A percentile compares a stretch with the other conserved stretches of the same genome.
Conservation (phyloP, 2,329 filamentous ascomycete species). For the Fusarium odoratissimum region DNA sequence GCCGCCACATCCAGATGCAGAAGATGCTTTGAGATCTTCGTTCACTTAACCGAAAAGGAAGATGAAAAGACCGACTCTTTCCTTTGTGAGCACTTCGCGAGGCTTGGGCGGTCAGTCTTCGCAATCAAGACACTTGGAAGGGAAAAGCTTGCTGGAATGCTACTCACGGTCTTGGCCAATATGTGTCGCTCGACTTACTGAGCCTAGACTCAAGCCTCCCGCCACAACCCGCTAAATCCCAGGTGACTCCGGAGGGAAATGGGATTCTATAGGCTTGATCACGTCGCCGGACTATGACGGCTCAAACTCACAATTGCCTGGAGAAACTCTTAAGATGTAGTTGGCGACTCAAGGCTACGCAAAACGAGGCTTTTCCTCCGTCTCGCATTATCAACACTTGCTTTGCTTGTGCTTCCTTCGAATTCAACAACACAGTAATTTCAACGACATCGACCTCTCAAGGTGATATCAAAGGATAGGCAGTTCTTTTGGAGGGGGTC, state of each 20-base stretch:
- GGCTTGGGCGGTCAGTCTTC: slow-evolving; percentile 18
- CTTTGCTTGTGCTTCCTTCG: neutral
- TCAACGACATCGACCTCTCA: slow-evolving; percentile 1
- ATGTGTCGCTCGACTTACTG: slow-evolving; percentile 29
- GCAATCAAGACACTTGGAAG: neutral
- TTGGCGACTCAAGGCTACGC: slow-evolving; percentile 16
- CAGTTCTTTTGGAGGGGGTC: slow-evolving; percentile 1
- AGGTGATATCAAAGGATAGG: neutral
- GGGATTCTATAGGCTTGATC: slow-evolving; percentile 31
- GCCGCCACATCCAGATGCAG: slow-evolving; percentile 5
- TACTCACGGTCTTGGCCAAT: slow-evolving; percentile 19
- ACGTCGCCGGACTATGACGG: slow-evolving; percentile 34
- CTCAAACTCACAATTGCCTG: slow-evolving; percentile 34
- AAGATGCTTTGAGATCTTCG: slow-evolving; percentile 3
- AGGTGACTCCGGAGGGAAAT: slow-evolving; percentile 31
- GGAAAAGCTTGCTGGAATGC: slow-evolving; percentile 39
- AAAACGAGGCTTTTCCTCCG: slow-evolving; percentile 10
- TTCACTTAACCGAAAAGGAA: neutral
- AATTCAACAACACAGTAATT: neutral
- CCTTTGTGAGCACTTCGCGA: slow-evolving; percentile 10
- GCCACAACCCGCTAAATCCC: slow-evolving; percentile 40
- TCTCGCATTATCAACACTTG: neutral
- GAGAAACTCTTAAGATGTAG: slow-evolving; percentile 32
- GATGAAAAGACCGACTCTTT: neutral
- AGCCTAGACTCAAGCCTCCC: slow-evolving; percentile 47